These are phyloP conservation scores for Claviceps fusiformis DNA, from an alignment of 2,329 filamentous ascomycete genomes.

Conservation along the genomic window DNA sequence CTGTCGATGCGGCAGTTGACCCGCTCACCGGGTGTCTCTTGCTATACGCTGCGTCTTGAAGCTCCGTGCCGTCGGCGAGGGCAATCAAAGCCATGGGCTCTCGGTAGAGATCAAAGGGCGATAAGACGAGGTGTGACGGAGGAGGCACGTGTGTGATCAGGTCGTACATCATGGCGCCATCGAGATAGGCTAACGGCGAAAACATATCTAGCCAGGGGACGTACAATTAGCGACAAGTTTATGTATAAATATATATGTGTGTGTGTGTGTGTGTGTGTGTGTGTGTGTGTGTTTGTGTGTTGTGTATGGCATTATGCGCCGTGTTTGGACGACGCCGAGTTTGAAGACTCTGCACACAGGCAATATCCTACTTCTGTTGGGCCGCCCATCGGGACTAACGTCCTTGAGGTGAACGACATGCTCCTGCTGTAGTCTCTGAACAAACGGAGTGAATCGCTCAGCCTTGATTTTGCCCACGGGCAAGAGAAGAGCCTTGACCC, in stretches of 20 bases:
- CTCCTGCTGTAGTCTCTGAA: slow-evolving; percentile 63
- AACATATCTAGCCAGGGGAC: slow-evolving; percentile 61
- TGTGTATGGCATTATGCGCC: neutral
- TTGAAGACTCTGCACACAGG: no score
- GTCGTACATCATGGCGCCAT: slow-evolving; percentile 78
- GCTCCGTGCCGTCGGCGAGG: slow-evolving; percentile 67
- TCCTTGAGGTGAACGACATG: slow-evolving; percentile 75
- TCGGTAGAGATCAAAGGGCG: slow-evolving; percentile 81
- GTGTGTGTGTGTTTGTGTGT: no score
- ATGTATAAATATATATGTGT: no score
- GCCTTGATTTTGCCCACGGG: slow-evolving; percentile 78
- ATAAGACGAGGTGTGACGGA: slow-evolving; percentile 64
- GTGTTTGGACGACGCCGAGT: no score
- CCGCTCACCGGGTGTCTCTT: slow-evolving; percentile 37
- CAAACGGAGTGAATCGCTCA: slow-evolving; percentile 65
- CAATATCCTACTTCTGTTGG: slow-evolving; percentile 58
- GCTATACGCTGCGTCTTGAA: slow-evolving; percentile 39
- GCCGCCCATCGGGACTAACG: slow-evolving; percentile 70
- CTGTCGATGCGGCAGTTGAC: slow-evolving; percentile 33
- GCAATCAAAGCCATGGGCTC: slow-evolving; percentile 75
- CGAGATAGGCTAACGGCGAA: slow-evolving; percentile 76
- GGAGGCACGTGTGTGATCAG: slow-evolving; percentile 68
- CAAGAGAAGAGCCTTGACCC: slow-evolving; percentile 74
- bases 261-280: no score
- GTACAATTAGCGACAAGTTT: slow-evolving; percentile 9